Evolutionary conservation across 108 stramenopile genomes (phyloP).

Genomic region (Skeletonema menzelii): DNA sequence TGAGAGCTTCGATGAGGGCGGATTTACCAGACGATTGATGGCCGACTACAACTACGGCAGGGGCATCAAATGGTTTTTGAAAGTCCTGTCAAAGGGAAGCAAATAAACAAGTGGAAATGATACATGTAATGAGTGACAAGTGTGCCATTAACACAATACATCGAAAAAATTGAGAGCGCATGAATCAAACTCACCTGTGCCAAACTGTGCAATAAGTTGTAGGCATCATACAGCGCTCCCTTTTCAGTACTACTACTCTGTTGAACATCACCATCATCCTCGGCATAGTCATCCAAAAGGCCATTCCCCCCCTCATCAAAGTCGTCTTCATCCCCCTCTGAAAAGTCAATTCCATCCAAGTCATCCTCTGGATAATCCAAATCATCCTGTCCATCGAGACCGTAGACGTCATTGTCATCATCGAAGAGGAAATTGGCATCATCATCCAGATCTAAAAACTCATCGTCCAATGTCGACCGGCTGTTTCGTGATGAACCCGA

Average conservation of each 20-base stretch:
- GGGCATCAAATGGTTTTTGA: conserved; percentile 94
- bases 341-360: conserved; percentile 12
- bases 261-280: conserved; percentile 5
- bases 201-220: conserved; percentile 87
- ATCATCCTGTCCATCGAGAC: conserved; percentile 1
- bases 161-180: neutral
- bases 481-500: neutral
- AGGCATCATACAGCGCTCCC: conserved; percentile 85
- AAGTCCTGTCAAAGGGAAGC: conserved; percentile 63
- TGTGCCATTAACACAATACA: neutral
- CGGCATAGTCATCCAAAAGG: conserved; percentile 2
- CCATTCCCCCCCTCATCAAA: neutral
- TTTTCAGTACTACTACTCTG: conserved; percentile 41
- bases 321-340: conserved; percentile 22
- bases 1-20: conserved; percentile 92
- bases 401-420: conserved; percentile 11
- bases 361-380: neutral
- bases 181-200: conserved; percentile 72
- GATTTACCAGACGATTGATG: conserved; percentile 94
- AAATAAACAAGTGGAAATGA: conserved; percentile 13
- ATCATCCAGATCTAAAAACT: conserved; percentile 33
- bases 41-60: conserved; percentile 92
- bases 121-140: neutral
- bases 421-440: conserved; percentile 20
- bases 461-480: conserved; percentile 5